These are phyloP conservation scores for Leccinum glutinopallens DNA, from an alignment of 1,284 basidiomycete genomes.

Conservation along the genomic window DNA sequence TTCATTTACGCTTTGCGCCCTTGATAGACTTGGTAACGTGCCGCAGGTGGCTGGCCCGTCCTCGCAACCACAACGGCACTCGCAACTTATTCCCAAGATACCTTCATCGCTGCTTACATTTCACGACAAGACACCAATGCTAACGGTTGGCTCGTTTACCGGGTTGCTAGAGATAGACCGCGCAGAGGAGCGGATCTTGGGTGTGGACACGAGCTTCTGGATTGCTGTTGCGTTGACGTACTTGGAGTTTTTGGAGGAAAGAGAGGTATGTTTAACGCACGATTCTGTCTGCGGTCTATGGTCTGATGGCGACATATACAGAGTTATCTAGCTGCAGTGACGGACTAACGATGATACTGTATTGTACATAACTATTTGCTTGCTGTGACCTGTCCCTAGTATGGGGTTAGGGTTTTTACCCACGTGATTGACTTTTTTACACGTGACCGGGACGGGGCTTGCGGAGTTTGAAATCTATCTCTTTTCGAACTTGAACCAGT, in stretches of 20 bases:
- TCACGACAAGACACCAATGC: conserved; percentile 68
- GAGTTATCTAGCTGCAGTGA: conserved; percentile 35
- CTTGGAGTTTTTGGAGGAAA: conserved; percentile 71
- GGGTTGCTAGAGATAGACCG: conserved; percentile 67
- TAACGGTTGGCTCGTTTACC: conserved; percentile 56
- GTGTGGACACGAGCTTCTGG: conserved; percentile 77
- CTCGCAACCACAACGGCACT: conserved; percentile 30
- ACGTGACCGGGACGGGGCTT: conserved; percentile 28
- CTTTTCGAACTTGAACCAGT: conserved; percentile 31
- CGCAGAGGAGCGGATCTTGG: conserved; percentile 56
- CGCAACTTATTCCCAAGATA: conserved; percentile 27
- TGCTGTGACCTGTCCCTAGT: conserved; percentile 11
- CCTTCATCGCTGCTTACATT: conserved; percentile 59
- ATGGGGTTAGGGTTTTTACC: conserved; percentile 12
- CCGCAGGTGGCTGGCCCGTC: conserved; percentile 21
- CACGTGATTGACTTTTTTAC: conserved; percentile 35
- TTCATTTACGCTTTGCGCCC: conserved; percentile 57
- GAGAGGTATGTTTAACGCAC: conserved; percentile 55
- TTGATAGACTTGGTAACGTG: conserved; percentile 17
- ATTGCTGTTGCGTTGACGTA: conserved; percentile 72
- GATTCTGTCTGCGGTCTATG: background rate
- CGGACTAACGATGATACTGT: conserved; percentile 23
- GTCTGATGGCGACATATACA: conserved; percentile 18
- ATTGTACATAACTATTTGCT: background rate
- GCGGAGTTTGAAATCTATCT: conserved; percentile 32